Evolutionary conservation across 78 protist genomes (phyloP), one percentile per base, ranked within the genome.

Genomic region (Dictyostelium purpureum): DNA sequence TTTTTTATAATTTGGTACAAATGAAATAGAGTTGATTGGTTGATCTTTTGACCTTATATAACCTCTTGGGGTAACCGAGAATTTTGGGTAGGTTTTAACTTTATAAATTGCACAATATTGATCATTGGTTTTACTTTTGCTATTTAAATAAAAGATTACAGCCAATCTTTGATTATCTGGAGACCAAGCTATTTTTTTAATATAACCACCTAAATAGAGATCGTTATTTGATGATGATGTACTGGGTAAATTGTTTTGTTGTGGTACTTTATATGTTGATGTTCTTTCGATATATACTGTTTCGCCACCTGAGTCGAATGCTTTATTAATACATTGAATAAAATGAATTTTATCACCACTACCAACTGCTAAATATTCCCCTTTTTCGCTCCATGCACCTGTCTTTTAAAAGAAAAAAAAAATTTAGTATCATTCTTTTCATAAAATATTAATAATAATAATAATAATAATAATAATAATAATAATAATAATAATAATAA

Each of bases 151-250:
- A 24, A 85, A 85, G 12, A 85, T 70, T 2, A 85, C 91, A 18
- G 91, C 91, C 18, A 85, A 57, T 73, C 91, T 70, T 31, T 70
- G 77, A 14, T 75, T 79, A 85, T 85, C 91, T 14, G 80, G 91
- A 24, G 73, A 52, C 43, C 77, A 71, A 5, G 38, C 73, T 43
- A 85, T 67, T 28, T 70, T 43, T 45, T 45, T 85, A 18, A 85
- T 73, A 73, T 85, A 81, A 33, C 91, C 91, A 24, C 91, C 79
- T 28, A 70, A 78, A 73, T 9, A 40, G 10, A 51, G 12, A 35
- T 74, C 70, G 54, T 12, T 54, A 54, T n/a, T 1, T 33, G 4
- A 14, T 31, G 6, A 6, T 9, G 43, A 24, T 49, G 61, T 61
- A 70, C 59, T 69, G 0, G 61, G 35, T 24, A 37, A 5, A 37